Conservation (phyloP, 306 rosid species). For the Cicer pinnatifidum region DNA sequence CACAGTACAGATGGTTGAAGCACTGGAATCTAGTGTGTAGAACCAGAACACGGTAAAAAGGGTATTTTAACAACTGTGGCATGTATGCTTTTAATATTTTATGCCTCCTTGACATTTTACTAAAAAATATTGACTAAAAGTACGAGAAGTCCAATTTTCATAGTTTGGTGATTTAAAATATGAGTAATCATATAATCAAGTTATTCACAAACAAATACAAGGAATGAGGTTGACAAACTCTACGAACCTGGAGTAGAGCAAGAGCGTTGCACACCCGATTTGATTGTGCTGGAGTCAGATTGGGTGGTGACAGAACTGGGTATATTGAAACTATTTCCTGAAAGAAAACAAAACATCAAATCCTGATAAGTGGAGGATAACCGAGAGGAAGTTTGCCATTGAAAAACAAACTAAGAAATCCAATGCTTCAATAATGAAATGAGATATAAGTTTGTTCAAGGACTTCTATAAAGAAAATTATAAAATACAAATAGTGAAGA, state of each 20-base stretch:
- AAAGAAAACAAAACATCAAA: conserved; percentile 41
- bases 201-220: conserved; percentile 32
- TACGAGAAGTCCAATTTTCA: conserved; percentile 11
- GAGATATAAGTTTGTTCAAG: conserved; percentile 1
- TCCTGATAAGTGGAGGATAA: conserved; percentile 16
- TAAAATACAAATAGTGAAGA: not conserved
- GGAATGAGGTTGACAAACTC: conserved; percentile 35
- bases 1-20: not conserved
- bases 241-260: conserved; percentile 91
- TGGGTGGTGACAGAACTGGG: conserved; percentile 95
- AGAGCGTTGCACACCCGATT: conserved; percentile 98
- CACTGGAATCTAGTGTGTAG: not conserved
- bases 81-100: conserved; percentile 6
- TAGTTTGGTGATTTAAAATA: conserved; percentile 13
- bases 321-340: conserved; percentile 97
- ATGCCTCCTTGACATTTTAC: conserved; percentile 26
- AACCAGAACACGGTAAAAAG: not conserved
- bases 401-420: conserved; percentile 31
- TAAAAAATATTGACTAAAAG: not conserved
- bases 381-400: not conserved
- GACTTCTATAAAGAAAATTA: not conserved
- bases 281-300: conserved; percentile 85
- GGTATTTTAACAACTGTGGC: conserved; percentile 1
- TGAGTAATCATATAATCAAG: conserved; percentile 21
- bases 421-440: conserved; percentile 14